Evolutionary conservation across 208 protist genomes (phyloP).

Genomic region (Naegleria fowleri): DNA sequence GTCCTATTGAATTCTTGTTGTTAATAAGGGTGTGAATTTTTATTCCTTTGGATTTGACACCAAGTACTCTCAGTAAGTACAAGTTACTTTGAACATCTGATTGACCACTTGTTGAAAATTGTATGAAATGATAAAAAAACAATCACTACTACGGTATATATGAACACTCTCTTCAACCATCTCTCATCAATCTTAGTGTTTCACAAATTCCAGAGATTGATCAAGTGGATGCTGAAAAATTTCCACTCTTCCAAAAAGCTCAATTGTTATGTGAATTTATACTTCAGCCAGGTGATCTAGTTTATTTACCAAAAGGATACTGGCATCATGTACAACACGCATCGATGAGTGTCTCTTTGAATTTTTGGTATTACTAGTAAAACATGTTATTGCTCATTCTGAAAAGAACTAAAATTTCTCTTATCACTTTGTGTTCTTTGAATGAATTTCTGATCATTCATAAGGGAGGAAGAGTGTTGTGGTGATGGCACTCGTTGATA

Average conservation of each 20-base stretch:
- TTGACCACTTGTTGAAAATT: too few species aligned
- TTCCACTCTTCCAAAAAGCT: not conserved
- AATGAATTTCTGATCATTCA: not conserved
- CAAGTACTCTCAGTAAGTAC: not conserved
- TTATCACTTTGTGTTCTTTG: not conserved
- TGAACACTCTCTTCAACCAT: too few species aligned
- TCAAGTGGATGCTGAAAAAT: not conserved
- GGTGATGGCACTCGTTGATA: not conserved
- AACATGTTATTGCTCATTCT: not conserved
- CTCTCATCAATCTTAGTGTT: not conserved
- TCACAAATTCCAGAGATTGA: not conserved
- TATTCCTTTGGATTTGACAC: not conserved
- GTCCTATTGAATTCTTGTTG: too few species aligned
- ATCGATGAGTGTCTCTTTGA: not conserved
- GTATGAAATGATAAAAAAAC: too few species aligned
- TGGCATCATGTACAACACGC: not conserved
- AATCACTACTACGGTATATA: too few species aligned
- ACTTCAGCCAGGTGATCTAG: slow-evolving; percentile 76
- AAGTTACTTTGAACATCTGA: too few species aligned
- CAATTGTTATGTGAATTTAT: slow-evolving; percentile 48
- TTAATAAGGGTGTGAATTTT: not conserved
- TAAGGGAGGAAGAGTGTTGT: not conserved
- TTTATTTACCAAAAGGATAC: slow-evolving; percentile 84
- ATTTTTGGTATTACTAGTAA: not conserved
- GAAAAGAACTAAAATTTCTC: not conserved